Evolutionary conservation across 495 filamentous ascomycete genomes (phyloP), one percentile per base, ranked within the genome.

Genomic region (Penicillium roqueforti): DNA sequence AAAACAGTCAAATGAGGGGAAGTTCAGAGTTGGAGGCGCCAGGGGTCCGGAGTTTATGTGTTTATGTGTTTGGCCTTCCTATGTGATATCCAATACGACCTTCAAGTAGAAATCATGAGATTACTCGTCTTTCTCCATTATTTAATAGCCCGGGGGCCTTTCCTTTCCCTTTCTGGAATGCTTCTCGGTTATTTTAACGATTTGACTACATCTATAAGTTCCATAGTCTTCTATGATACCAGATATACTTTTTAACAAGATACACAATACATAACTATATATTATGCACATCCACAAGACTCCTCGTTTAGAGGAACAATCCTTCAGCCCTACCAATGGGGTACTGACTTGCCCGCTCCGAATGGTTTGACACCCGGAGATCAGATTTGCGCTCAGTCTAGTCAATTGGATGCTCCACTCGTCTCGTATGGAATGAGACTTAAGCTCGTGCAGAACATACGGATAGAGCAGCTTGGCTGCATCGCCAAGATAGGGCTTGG

Each of bases 381-480:
- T 61, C 44, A 0, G 64, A 53, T 47, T 56, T 63, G 47, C 58
- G 58, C n/a, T 18, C 23, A 25, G 26, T 16, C 19, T 26, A 28
- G n/a, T n/a, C n/a, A n/a, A n/a, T n/a, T n/a, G 66, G 61, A 37
- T 67, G 65, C 42, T 68, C 65, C 18, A 51, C 42, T 14, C 63
- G 38, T 3, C 64, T 59, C 11, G 41, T 46, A 47, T 62, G 64
- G 6, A 67, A 42, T 4, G 56, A 56, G 3, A 67, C 54, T 34
- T 31, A 22, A 67, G 26, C 22, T 46, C 51, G 32, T 39, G 37
- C 13, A 34, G 56, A 37, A 61, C 55, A 43, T 56, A 60, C 22
- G 1, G 26, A 32, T 63, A 65, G 16, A 62, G 22, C 1, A 22
- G 14, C 22, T 56, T 57, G 5, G 62, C 36, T 22, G 46, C 39